phyloP scores from a whole-genome alignment of 495 filamentous ascomycete genomes.

The Aspergillus haitiensis region DNA sequence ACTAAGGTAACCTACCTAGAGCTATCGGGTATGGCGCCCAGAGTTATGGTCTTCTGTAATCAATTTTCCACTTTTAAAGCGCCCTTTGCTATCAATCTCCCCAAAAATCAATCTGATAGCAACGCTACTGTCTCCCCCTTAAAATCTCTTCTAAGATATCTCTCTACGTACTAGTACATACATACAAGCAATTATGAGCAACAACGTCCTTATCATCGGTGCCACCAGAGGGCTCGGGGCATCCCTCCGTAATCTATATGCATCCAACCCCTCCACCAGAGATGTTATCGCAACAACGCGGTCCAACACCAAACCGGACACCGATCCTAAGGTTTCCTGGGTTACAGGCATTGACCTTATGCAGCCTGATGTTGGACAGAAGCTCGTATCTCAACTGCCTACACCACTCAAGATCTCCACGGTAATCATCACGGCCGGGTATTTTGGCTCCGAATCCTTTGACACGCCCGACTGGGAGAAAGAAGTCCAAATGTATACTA shows the following conservation, averaged over 20 bases:
- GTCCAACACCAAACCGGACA: constrained; percentile 36
- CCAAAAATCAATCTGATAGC: neutral
- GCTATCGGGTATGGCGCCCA: neutral
- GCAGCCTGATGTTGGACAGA: constrained; percentile 56
- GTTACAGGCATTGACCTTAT: constrained; percentile 56
- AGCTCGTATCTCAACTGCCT: constrained; percentile 46
- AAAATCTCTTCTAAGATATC: no score
- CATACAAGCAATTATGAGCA: constrained; percentile 27
- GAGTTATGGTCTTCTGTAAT: neutral
- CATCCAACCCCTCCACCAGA: constrained; percentile 41
- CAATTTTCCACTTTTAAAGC: no score
- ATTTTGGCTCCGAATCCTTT: constrained; percentile 64
- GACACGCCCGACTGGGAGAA: constrained; percentile 65
- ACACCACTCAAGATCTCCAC: constrained; percentile 50
- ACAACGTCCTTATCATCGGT: constrained; percentile 61
- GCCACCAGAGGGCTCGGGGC: constrained; percentile 67
- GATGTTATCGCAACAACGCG: constrained; percentile 62
- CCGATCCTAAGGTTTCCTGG: constrained; percentile 42
- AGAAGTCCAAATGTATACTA: constrained; percentile 70
- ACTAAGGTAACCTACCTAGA: constrained; percentile 9
- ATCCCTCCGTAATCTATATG: constrained; percentile 59
- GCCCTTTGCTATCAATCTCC: neutral
- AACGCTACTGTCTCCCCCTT: no score
- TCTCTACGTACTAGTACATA: no score
- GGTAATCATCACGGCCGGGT: constrained; percentile 66